phyloP scores from a whole-genome alignment of 345 rosid species.

The Punica granatum region DNA sequence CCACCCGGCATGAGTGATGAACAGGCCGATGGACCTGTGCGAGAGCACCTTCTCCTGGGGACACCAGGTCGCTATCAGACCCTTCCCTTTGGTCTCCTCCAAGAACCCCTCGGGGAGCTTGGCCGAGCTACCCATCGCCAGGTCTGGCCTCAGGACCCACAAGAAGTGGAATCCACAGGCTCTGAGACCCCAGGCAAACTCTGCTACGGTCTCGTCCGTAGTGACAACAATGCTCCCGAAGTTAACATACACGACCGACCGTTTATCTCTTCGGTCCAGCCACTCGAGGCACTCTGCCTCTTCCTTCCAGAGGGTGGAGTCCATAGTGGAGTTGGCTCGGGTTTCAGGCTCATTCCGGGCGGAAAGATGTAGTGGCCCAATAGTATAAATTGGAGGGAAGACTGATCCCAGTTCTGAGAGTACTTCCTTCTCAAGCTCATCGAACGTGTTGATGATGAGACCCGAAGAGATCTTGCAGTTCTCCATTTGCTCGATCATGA shows the following conservation, averaged over 20 bases:
- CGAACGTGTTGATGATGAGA: constrained; percentile 14
- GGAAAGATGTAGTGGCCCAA: constrained; percentile 15
- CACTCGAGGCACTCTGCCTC: constrained; percentile 5
- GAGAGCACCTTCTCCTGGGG: constrained; percentile 6
- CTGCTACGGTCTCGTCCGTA: neutral
- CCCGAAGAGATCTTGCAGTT: neutral
- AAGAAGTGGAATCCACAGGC: constrained; percentile 2
- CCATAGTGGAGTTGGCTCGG: neutral
- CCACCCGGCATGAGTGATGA: constrained; percentile 13
- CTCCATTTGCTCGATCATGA: constrained; percentile 9
- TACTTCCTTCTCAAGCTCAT: neutral
- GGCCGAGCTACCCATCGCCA: constrained; percentile 2
- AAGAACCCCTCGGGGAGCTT: constrained; percentile 4
- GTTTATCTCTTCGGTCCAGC: constrained; percentile 5
- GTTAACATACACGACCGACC: constrained; percentile 10
- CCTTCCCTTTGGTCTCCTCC: neutral
- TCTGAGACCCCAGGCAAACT: constrained; percentile 7
- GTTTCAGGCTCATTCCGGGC: neutral
- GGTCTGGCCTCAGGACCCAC: constrained; percentile 10
- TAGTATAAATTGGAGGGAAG: constrained; percentile 15
- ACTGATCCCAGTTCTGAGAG: constrained; percentile 4
- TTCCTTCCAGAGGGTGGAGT: constrained; percentile 16
- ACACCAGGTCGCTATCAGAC: constrained; percentile 11
- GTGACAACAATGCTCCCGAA: constrained; percentile 5
- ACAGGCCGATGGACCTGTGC: constrained; percentile 10